These are phyloP conservation scores for Tricholoma sp. DNA, from an alignment of 768 basidiomycete genomes.

Conservation along the genomic window DNA sequence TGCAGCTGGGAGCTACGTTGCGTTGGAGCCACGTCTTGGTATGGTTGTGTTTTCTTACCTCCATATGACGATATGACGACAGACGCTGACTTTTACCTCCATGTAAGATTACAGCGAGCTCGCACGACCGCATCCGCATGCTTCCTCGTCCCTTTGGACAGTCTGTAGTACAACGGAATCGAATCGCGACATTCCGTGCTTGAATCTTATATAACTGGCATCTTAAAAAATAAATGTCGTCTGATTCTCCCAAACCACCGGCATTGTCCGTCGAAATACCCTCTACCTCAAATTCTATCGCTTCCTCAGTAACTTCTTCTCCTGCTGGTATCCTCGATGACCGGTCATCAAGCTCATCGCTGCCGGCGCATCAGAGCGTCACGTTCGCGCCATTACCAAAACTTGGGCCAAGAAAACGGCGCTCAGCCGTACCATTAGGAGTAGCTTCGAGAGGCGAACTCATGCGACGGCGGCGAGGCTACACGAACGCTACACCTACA, in stretches of 20 bases:
- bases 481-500: conserved; percentile 4
- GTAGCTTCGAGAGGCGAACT: conserved; percentile 45
- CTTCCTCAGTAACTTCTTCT: conserved; percentile 5
- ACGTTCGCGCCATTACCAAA: conserved; percentile 59
- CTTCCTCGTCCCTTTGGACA: background rate
- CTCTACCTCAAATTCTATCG: background rate
- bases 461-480: conserved; percentile 29
- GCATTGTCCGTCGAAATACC: conserved; percentile 1
- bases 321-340: conserved; percentile 40
- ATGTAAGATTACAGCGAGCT: background rate
- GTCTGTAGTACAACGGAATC: background rate
- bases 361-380: conserved; percentile 29
- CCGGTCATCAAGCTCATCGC: conserved; percentile 40
- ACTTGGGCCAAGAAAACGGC: conserved; percentile 43
- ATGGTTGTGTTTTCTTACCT: background rate
- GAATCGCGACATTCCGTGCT: background rate
- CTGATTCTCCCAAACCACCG: background rate
- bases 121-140: background rate
- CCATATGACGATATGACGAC: background rate
- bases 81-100: background rate
- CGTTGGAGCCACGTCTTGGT: background rate
- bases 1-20: background rate
- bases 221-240: background rate
- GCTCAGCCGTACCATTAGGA: conserved; percentile 47
- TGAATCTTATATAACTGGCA: background rate